Percentiles rank a stretch among this genome's conserved stretches.
Conservation (phyloP, 805 yeast genomes). For the Saccharomycopsis sp. region DNA sequence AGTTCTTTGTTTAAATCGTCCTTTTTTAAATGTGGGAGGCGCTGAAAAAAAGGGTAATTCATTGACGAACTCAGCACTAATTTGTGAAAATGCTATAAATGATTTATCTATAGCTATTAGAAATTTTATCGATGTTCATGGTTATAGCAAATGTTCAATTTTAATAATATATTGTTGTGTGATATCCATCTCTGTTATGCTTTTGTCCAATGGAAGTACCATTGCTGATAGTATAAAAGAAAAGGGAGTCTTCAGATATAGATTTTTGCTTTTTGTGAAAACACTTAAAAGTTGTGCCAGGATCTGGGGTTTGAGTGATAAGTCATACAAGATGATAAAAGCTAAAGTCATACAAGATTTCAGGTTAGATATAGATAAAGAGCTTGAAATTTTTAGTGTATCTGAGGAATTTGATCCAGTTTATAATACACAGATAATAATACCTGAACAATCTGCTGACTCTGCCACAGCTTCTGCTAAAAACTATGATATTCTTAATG, state of each 20-base stretch:
- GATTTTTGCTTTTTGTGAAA: constrained; percentile 34
- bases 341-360: constrained; percentile 27
- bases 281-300: constrained; percentile 36
- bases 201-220: constrained; percentile 27
- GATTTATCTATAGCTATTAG: constrained; percentile 36
- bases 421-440: too few relatives aligned
- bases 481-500: background rate
- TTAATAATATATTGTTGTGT: constrained; percentile 43
- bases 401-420: background rate
- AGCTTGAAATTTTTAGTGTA: constrained; percentile 6
- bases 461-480: too few relatives aligned
- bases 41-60: background rate
- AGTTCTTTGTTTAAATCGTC: constrained; percentile 34
- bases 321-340: constrained; percentile 36
- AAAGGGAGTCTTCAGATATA: constrained; percentile 20
- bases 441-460: too few relatives aligned
- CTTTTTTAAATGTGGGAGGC: constrained; percentile 6
- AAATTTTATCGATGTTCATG: constrained; percentile 34
- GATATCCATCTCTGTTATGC: constrained; percentile 36
- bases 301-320: constrained; percentile 43
- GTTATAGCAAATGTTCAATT: constrained; percentile 36
- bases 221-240: background rate
- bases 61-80: constrained; percentile 22
- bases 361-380: constrained; percentile 19
- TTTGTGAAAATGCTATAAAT: constrained; percentile 35